Percentiles rank a stretch among this genome's conserved stretches.
phyloP scores from a whole-genome alignment of 345 rosid genomes.

The Psidium friedrichsthalianum region DNA sequence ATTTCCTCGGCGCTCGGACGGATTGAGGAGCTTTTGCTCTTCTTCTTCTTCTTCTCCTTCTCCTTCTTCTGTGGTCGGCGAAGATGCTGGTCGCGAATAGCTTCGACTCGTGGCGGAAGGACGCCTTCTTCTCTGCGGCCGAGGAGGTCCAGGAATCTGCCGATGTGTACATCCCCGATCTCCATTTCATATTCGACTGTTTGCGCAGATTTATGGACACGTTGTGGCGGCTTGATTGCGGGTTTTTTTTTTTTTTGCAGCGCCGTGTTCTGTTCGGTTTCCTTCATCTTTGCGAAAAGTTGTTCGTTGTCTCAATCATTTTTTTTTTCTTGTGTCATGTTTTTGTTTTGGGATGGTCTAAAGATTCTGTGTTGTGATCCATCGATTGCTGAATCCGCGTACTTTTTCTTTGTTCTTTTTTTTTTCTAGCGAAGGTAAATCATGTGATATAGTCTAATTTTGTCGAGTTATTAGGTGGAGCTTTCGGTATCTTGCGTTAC shows the following conservation, averaged over 20 bases:
- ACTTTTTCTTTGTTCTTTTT: neutral
- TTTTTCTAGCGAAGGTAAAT: neutral
- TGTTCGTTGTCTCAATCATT: neutral
- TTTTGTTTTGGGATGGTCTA: neutral
- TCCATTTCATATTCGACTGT: neutral
- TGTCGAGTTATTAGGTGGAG: neutral
- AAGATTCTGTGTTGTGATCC: neutral
- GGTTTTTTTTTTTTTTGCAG: neutral
- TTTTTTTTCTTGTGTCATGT: neutral
- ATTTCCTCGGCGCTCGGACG: neutral
- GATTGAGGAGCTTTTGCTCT: neutral
- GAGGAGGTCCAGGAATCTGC: conserved; percentile 93
- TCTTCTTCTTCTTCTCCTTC: no score
- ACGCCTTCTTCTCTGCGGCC: conserved; percentile 81
- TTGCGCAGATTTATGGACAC: neutral
- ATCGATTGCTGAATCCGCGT: neutral
- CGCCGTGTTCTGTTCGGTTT: neutral
- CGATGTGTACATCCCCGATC: conserved; percentile 12
- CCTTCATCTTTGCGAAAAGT: neutral
- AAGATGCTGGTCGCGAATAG: conserved; percentile 82
- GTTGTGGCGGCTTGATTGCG: neutral
- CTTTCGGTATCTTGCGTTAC: neutral
- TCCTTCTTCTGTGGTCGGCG: neutral
- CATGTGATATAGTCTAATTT: neutral
- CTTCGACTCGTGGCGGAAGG: conserved; percentile 84